Percentiles rank a stretch among this genome's conserved stretches.
Conservation (phyloP, 306 rosid species). For the Sphenostylis stenocarpa region DNA sequence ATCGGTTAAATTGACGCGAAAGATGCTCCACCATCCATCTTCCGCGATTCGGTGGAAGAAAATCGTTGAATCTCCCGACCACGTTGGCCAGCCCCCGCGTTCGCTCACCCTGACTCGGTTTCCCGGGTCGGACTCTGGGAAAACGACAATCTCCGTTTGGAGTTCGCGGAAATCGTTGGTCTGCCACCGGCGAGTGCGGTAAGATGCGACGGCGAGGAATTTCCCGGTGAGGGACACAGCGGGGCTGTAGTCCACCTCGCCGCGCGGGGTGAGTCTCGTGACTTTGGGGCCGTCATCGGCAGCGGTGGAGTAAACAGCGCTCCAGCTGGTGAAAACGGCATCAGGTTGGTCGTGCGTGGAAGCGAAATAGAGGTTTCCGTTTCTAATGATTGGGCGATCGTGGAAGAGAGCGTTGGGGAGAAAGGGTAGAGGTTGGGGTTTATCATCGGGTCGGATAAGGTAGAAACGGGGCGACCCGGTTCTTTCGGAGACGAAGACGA, state of each 20-base stretch:
- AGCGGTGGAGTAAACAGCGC: slow-evolving; percentile 57
- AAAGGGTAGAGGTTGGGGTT: slow-evolving; percentile 37
- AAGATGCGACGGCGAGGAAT: slow-evolving; percentile 75
- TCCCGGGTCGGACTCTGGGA: slow-evolving; percentile 38
- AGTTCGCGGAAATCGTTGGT: slow-evolving; percentile 64
- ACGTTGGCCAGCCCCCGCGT: slow-evolving; percentile 91
- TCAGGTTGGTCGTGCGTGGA: slow-evolving; percentile 62
- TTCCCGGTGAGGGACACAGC: slow-evolving; percentile 60
- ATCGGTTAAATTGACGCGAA: slow-evolving; percentile 42
- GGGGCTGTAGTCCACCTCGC: slow-evolving; percentile 67
- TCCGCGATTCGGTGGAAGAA: slow-evolving; percentile 68
- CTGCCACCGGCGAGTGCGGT: slow-evolving; percentile 65
- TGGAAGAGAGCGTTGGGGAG: slow-evolving; percentile 49
- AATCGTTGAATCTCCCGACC: slow-evolving; percentile 63
- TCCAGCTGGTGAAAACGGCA: slow-evolving; percentile 45
- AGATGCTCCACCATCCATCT: slow-evolving; percentile 93
- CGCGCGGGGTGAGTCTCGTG: slow-evolving; percentile 56
- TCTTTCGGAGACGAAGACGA: slow-evolving; percentile 76
- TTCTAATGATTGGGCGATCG: slow-evolving; percentile 63
- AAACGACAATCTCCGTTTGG: slow-evolving; percentile 56
- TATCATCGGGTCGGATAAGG: slow-evolving; percentile 37
- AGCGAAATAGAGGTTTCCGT: slow-evolving; percentile 55
- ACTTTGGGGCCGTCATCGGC: background rate
- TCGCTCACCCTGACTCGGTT: slow-evolving; percentile 42
- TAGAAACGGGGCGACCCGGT: slow-evolving; percentile 57